phyloP scores from a whole-genome alignment of 75 land plant genomes.

The Selaginella tamariscina region DNA sequence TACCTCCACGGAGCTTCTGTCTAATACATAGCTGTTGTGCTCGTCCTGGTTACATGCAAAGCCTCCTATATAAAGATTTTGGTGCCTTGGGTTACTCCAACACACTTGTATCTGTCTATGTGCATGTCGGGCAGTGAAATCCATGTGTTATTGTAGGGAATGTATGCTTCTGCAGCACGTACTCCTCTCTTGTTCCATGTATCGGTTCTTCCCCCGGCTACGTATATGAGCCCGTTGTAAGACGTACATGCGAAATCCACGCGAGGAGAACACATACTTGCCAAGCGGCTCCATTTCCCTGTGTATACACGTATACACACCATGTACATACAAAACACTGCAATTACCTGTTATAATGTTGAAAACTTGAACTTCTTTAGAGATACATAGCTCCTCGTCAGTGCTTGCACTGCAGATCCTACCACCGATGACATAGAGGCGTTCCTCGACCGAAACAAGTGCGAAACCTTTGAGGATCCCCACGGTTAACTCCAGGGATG shows the following conservation, averaged over 20 bases:
- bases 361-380: background rate
- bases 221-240: slow-evolving; percentile 29
- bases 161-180: slow-evolving; percentile 31
- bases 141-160: slow-evolving; percentile 27
- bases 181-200: slow-evolving; percentile 15
- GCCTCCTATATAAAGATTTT: slow-evolving; percentile 34
- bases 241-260: slow-evolving; percentile 35
- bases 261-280: slow-evolving; percentile 22
- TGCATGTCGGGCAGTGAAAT: slow-evolving; percentile 25
- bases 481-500: slow-evolving; percentile 19
- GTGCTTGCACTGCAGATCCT: slow-evolving; percentile 13
- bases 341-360: slow-evolving; percentile 6
- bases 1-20: slow-evolving; percentile 41
- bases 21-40: background rate
- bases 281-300: slow-evolving; percentile 21
- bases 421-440: slow-evolving; percentile 32
- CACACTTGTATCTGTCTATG: slow-evolving; percentile 31
- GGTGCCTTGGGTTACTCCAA: slow-evolving; percentile 33
- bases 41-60: slow-evolving; percentile 16
- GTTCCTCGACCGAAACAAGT: slow-evolving; percentile 21
- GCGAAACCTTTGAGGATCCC: slow-evolving; percentile 32
- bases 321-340: slow-evolving; percentile 20
- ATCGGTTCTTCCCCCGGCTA: slow-evolving; percentile 20
- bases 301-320: no score
- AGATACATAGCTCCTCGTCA: background rate